A percentile compares a stretch with the other conserved stretches of the same genome.
phyloP scores from a whole-genome alignment of 768 basidiomycete genomes.

The Dioszegia hungarica region DNA sequence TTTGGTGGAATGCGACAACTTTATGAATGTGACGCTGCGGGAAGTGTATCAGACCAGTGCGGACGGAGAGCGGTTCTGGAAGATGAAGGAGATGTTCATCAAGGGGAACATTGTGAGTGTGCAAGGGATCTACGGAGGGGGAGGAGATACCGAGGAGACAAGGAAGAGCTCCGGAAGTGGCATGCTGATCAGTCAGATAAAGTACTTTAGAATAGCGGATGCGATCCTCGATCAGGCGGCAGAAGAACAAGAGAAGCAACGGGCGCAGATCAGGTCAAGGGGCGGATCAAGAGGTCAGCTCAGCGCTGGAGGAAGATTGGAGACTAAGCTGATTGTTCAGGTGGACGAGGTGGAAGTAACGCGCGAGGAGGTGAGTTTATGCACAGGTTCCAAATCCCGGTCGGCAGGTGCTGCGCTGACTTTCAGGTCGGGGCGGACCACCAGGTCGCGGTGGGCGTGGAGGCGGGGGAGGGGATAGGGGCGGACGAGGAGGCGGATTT shows the following conservation, averaged over 20 bases:
- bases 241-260: constrained; percentile 80
- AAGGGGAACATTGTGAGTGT: constrained; percentile 47
- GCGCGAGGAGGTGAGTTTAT: constrained; percentile 47
- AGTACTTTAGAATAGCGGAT: constrained; percentile 93
- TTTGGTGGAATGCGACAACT: constrained; percentile 98
- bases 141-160: too few relatives aligned
- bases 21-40: constrained; percentile 97
- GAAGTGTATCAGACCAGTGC: constrained; percentile 96
- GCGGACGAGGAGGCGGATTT: constrained; percentile 20
- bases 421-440: constrained; percentile 16
- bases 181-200: constrained; percentile 68
- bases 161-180: too few relatives aligned
- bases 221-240: constrained; percentile 69
- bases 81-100: constrained; percentile 95
- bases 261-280: constrained; percentile 57
- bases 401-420: neutral
- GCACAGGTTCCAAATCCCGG: neutral
- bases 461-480: constrained; percentile 12
- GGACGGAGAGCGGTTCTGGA: constrained; percentile 64
- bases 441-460: constrained; percentile 19
- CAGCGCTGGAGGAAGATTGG: constrained; percentile 65
- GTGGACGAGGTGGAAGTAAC: constrained; percentile 52
- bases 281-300: constrained; percentile 17
- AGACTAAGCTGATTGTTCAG: neutral
- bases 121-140: too few relatives aligned